These are phyloP conservation scores for Sporothrix phasma DNA, from an alignment of 2,329 filamentous ascomycete species.

Conservation along the genomic window DNA sequence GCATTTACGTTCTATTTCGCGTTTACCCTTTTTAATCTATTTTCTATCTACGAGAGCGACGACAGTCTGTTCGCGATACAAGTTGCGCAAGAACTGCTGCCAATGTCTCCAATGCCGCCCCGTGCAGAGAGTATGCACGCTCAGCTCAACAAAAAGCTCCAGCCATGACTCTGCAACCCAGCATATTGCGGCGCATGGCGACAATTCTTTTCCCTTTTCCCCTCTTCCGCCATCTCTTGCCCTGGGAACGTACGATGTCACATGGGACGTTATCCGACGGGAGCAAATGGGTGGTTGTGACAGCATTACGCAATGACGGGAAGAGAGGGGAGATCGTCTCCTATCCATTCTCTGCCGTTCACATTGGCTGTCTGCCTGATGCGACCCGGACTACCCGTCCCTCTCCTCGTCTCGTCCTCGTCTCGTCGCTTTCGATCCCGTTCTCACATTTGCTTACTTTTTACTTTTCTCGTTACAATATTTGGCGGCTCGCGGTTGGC, in stretches of 20 bases:
- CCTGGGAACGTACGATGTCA: not conserved
- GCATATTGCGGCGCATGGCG: slow-evolving; percentile 1
- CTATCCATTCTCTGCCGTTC: not conserved
- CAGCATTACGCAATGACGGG: too few relatives aligned
- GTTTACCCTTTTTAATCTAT: not conserved
- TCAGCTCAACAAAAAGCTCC: not conserved
- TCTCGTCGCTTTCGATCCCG: not conserved
- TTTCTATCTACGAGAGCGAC: not conserved
- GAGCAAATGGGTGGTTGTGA: not conserved
- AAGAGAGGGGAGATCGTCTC: not conserved
- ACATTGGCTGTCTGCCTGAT: not conserved
- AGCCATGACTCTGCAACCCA: not conserved
- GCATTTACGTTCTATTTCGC: not conserved
- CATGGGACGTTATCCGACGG: not conserved
- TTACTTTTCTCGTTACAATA: not conserved
- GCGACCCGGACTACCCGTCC: not conserved
- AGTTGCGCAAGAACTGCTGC: not conserved
- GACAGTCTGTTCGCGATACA: not conserved
- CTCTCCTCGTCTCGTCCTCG: too few relatives aligned
- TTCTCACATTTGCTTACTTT: not conserved
- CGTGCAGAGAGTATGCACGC: too few relatives aligned
- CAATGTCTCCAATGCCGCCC: too few relatives aligned
- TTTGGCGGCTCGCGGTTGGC: not conserved
- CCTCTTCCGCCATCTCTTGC: not conserved
- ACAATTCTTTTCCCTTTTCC: not conserved